Percentiles rank a stretch among this genome's conserved stretches.
Conservation (phyloP, 129 eudicot species). For the Centaurea solstitialis region DNA sequence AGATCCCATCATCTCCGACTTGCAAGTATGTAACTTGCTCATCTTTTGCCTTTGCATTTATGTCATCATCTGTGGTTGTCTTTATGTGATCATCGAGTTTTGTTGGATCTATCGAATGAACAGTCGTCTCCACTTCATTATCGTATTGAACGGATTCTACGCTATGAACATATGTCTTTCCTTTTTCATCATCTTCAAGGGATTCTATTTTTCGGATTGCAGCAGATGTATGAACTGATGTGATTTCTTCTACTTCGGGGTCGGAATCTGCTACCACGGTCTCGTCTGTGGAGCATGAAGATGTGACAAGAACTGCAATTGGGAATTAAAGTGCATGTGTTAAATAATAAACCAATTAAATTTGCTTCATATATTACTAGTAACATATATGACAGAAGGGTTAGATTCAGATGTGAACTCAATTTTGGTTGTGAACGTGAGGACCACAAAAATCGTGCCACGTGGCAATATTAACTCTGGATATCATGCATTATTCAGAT, state of each 20-base stretch:
- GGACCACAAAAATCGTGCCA: no score
- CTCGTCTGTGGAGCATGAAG: constrained; percentile 98
- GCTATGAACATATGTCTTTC: neutral
- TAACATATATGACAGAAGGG: neutral
- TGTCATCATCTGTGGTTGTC: constrained; percentile 19
- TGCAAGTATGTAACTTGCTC: constrained; percentile 12
- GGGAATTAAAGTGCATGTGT: neutral
- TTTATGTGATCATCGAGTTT: constrained; percentile 26
- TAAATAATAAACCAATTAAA: constrained; percentile 6
- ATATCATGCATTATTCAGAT: no score
- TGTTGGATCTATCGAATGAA: constrained; percentile 15
- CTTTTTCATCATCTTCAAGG: constrained; percentile 47
- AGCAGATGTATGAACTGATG: constrained; percentile 42
- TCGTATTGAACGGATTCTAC: constrained; percentile 36
- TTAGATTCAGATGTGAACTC: no score
- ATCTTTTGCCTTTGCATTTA: constrained; percentile 24
- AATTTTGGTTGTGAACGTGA: no score
- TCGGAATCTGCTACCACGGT: constrained; percentile 99
- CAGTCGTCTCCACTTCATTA: constrained; percentile 23
- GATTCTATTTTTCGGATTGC: constrained; percentile 28
- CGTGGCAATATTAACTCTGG: no score
- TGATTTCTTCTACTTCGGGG: constrained; percentile 81
- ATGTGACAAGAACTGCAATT: constrained; percentile 73
- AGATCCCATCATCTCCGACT: constrained; percentile 20
- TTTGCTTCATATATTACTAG: neutral